Evolutionary conservation across 2,329 filamentous ascomycete genomes (phyloP).

Genomic region (Arthrobotrys musiformis): DNA sequence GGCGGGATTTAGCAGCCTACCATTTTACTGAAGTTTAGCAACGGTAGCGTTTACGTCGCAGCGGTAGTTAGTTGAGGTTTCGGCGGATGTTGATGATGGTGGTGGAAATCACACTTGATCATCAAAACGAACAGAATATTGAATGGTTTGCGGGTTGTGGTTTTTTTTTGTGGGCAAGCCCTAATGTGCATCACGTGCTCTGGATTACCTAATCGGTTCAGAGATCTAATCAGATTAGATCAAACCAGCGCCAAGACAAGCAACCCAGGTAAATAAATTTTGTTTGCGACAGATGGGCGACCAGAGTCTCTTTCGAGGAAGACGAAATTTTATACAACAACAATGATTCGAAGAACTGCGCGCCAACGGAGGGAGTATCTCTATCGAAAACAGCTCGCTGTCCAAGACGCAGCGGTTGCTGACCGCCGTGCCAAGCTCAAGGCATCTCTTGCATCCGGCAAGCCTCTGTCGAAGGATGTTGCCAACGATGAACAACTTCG

Average conservation of each 20-base stretch:
- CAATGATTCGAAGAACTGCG: slow-evolving; percentile 70
- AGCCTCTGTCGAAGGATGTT: slow-evolving; percentile 68
- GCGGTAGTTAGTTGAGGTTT: background rate
- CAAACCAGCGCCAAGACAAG: background rate
- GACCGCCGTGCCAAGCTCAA: slow-evolving; percentile 90
- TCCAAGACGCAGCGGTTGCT: slow-evolving; percentile 90
- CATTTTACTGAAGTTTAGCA: slow-evolving; percentile 16
- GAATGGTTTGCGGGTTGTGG: background rate
- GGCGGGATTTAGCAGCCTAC: background rate
- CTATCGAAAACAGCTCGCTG: slow-evolving; percentile 85
- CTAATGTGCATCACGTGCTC: slow-evolving; percentile 31
- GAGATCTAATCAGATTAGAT: slow-evolving; percentile 1
- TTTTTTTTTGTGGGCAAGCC: slow-evolving; percentile 17
- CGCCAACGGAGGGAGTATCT: slow-evolving; percentile 87
- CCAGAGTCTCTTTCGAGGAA: background rate
- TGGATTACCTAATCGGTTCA: background rate
- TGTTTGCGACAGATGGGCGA: background rate
- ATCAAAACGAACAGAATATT: background rate
- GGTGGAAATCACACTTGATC: background rate
- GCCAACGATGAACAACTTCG: slow-evolving; percentile 86
- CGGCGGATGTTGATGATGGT: slow-evolving; percentile 1
- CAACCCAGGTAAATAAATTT: background rate
- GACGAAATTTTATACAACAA: slow-evolving; percentile 65
- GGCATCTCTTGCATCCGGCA: slow-evolving; percentile 86
- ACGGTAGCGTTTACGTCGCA: background rate